phyloP scores from a whole-genome alignment of 805 yeast species.

The Schwanniomyces yamadae region DNA sequence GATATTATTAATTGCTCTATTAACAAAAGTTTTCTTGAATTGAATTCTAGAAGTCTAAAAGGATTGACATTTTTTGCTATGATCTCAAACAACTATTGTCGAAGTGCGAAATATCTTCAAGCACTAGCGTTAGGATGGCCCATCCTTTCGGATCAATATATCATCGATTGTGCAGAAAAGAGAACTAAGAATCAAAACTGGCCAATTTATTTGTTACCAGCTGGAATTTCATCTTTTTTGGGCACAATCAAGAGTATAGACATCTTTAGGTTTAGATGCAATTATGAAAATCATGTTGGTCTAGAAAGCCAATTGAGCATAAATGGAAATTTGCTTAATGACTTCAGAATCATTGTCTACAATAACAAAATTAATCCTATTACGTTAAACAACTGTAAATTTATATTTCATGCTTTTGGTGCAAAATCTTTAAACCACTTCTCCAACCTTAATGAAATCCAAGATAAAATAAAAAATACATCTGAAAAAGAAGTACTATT shows the following conservation, averaged over 20 bases:
- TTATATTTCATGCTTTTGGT: conserved; percentile 48
- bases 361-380: conserved; percentile 24
- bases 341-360: conserved; percentile 35
- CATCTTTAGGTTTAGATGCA: conserved; percentile 41
- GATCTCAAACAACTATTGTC: conserved; percentile 52
- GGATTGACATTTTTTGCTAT: conserved; percentile 60
- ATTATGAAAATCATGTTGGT: conserved; percentile 26
- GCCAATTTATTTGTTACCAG: conserved; percentile 60
- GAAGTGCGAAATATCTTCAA: conserved; percentile 77
- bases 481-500: conserved; percentile 6
- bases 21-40: conserved; percentile 5
- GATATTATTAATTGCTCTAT: conserved; percentile 20
- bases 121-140: conserved; percentile 87
- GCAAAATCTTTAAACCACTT: conserved; percentile 24
- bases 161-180: conserved; percentile 47
- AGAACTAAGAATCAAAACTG: conserved; percentile 35
- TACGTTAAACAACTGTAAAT: conserved; percentile 36
- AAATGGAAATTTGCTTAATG: conserved; percentile 34
- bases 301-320: conserved; percentile 44
- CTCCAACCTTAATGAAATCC: conserved; percentile 7
- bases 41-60: conserved; percentile 11
- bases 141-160: conserved; percentile 56
- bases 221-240: conserved; percentile 61
- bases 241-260: conserved; percentile 49
- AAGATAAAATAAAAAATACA: neutral